Evolutionary conservation across 345 rosid species (phyloP), one percentile per base, ranked within the genome.

Genomic region (Pistacia atlantica): DNA sequence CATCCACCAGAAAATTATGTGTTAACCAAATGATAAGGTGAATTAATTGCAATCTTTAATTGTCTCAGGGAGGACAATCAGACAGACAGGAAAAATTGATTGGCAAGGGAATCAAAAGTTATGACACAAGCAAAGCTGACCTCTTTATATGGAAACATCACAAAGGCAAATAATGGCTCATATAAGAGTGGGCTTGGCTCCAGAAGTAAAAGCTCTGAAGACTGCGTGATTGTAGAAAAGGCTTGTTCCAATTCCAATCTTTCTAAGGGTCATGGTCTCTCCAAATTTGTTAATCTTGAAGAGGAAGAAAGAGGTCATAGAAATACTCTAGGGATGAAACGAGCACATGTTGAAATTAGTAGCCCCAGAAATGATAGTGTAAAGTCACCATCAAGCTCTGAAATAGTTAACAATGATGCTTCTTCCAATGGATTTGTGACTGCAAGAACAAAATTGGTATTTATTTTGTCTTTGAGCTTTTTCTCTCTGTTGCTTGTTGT

Each of bases 361-460:
- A 85, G 87, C 84, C 87, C 82, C n/a, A 65, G 79, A 74, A 80
- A 77, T 52, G 85, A 81, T 62, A 55, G 7, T 77, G 76, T 74
- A 61, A 83, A 74, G 69, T 79, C 83, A 64, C 83, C 88, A 57
- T 74, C 86, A 37, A 82, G 59, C 65, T 57, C 71, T 54, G 97
- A 85, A 80, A 91, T 88, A 60, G 66, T 77, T 63, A 80, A 84
- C 54, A 52, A 78, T 18, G 86, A 90, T 62, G 89, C 72, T 78
- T 83, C 90, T 65, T 86, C 86, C 75, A 87, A 81, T 76, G 95
- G 91, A 64, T 96, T 96, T 83, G 96, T 96, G 31, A 88, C 97
- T 25, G 99, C 99, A 72, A 87, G 87, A 89, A 84, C 86, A 69
- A 96, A 93, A 88, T 76, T 96, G 97, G 98, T 93, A 93, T 38